These are phyloP conservation scores for Medicago lupulina DNA, from an alignment of 306 rosid genomes.

Conservation along the genomic window DNA sequence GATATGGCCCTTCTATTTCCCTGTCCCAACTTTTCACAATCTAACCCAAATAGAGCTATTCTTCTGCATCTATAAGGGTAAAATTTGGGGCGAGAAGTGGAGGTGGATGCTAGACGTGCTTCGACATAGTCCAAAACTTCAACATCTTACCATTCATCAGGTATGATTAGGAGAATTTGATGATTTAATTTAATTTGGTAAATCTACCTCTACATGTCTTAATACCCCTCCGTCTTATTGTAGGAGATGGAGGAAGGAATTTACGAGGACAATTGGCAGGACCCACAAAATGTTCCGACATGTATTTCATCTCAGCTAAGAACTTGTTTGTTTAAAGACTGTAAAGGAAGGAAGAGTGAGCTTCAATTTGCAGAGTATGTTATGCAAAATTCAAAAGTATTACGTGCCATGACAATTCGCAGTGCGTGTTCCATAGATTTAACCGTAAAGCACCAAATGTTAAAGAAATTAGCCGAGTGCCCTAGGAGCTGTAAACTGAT, in stretches of 20 bases:
- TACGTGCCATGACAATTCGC: not conserved
- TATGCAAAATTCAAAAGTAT: not conserved
- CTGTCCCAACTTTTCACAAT: not conserved
- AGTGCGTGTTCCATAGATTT: not conserved
- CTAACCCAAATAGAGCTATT: not conserved
- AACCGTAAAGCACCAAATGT: not conserved
- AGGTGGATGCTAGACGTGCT: not conserved
- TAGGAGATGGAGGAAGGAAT: not conserved
- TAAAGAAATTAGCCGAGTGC: not conserved
- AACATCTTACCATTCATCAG: not conserved
- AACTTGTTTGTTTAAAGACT: not conserved
- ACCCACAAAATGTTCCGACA: not conserved
- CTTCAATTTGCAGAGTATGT: not conserved
- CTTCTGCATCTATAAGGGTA: not conserved
- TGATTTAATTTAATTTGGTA: not conserved
- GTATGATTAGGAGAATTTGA: not conserved
- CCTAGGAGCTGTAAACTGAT: too few species aligned
- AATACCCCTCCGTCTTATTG: not conserved
- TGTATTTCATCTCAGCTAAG: not conserved
- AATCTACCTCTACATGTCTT: not conserved
- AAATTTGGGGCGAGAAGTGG: not conserved
- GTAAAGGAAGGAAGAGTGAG: not conserved
- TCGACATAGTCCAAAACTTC: not conserved
- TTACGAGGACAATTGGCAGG: not conserved
- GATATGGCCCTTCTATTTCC: not conserved